Base-by-base conservation (phyloP, 2,329 filamentous ascomycete genomes). In the Aspergillus piperis region DNA sequence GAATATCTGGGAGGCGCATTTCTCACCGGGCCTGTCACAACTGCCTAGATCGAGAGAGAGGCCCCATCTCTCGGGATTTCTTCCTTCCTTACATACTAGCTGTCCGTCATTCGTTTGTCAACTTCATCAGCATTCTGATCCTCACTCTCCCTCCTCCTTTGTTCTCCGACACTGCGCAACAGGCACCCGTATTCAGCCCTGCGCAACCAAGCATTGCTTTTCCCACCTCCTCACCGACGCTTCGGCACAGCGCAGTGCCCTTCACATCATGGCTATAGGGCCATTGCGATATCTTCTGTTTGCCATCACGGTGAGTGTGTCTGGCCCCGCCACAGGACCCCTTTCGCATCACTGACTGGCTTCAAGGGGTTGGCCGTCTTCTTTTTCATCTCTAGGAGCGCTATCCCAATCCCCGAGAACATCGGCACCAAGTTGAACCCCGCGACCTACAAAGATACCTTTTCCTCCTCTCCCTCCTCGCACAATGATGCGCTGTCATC, bases 341-440 rank as follows among this genome's bases (percentile, higher is more conserved):
- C 42, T 23, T 25, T 4, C 53, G 25, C 19, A 42, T 27, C 8
- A 47, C 55, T 55, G n/a, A 32, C 41, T 38, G 57, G 15, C 23
- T 15, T 39, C 13, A 62, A 86, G 83, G 80, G 86, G 59, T 77
- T 96, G 64, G 82, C 87, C 64, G 82, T 96, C 64, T 84, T 96
- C 75, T 95, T 94, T 80, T 92, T 94, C 78, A 86, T 96, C 72
- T 90, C 91, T 64, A 85, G 82, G 51, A 89, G 82, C 64, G 86
- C 82, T 8, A 68, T 80, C 54, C 75, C 75, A 8, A 65, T 76
- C 11, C 73, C 75, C 41, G 70, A 68, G 60, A 65, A 64, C 62
- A 60, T 70, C 57, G 62, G 62, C 30, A 39, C 67, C 25, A 69
- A 65, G 30, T 38, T 69, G 27, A 68, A 62, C n/a, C 61, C 62